Percentiles rank a stretch among this genome's conserved stretches.
Conservation (phyloP, 73 alveolate species). For the Blepharisma japonicum region DNA sequence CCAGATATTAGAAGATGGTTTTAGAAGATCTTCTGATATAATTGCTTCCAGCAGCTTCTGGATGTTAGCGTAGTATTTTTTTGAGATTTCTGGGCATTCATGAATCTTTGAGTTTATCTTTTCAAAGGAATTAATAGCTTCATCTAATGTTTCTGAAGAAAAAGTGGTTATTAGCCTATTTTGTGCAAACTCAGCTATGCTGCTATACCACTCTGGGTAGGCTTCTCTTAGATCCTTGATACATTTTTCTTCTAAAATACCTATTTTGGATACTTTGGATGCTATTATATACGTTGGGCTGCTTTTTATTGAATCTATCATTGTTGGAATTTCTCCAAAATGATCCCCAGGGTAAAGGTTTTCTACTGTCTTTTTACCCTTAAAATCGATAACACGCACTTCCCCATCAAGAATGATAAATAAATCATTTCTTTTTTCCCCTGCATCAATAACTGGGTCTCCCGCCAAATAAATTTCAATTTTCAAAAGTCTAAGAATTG, state of each 20-base stretch:
- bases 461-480: slow-evolving; percentile 42
- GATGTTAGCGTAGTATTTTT: background rate
- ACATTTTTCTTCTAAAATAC: slow-evolving; percentile 14
- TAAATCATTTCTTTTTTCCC: slow-evolving; percentile 44
- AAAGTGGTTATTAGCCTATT: background rate
- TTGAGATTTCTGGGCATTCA: background rate
- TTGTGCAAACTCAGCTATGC: slow-evolving; percentile 31
- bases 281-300: background rate
- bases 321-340: slow-evolving; percentile 42
- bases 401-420: slow-evolving; percentile 59
- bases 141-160: background rate
- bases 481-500: slow-evolving; percentile 36
- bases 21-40: background rate
- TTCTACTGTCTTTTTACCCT: slow-evolving; percentile 36
- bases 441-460: slow-evolving; percentile 50
- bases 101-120: background rate
- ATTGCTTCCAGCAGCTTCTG: slow-evolving; percentile 15
- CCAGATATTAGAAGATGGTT: background rate
- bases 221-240: slow-evolving; percentile 37
- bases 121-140: background rate
- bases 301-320: background rate
- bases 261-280: background rate
- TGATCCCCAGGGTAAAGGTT: slow-evolving; percentile 46
- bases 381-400: slow-evolving; percentile 45
- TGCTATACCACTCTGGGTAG: slow-evolving; percentile 45